Percentiles rank a stretch among this genome's conserved stretches.
Conservation (phyloP, 768 basidiomycete genomes). For the Mycena latifolia region DNA sequence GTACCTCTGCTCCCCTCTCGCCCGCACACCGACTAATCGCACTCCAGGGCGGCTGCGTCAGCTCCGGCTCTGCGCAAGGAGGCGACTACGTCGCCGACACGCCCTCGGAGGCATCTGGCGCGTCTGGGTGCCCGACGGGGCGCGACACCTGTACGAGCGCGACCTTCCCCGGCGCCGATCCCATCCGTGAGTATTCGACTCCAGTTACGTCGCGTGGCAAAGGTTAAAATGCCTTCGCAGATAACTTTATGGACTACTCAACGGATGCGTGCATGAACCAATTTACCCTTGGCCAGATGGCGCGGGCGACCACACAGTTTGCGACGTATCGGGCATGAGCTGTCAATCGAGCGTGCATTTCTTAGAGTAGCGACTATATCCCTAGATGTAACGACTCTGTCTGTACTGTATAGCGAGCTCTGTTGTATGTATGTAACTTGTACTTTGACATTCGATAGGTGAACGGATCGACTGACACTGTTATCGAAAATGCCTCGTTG, state of each 20-base stretch:
- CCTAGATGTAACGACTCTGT: no score
- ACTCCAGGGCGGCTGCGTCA: slow-evolving; percentile 34
- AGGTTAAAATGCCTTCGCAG: slow-evolving; percentile 19
- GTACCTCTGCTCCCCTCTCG: neutral
- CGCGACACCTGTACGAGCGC: slow-evolving; percentile 35
- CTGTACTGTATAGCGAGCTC: no score
- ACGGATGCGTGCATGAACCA: slow-evolving; percentile 45
- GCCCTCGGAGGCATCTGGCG: slow-evolving; percentile 40
- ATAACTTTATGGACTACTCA: slow-evolving; percentile 53
- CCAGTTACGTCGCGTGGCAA: no score
- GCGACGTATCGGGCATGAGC: slow-evolving; percentile 51
- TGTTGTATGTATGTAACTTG: no score
- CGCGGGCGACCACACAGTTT: slow-evolving; percentile 57
- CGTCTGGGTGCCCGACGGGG: slow-evolving; percentile 47
- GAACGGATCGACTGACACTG: no score
- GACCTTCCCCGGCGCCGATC: slow-evolving; percentile 41
- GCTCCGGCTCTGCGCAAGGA: slow-evolving; percentile 38
- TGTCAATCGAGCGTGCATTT: no score
- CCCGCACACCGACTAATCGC: neutral
- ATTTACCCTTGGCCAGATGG: slow-evolving; percentile 47
- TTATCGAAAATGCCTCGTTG: no score
- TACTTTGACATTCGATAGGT: no score
- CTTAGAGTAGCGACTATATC: no score
- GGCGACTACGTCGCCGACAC: slow-evolving; percentile 47
- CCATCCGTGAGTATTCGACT: slow-evolving; percentile 45